A percentile compares a stretch with the other conserved stretches of the same genome.
Conservation (phyloP, 2,329 filamentous ascomycete genomes). For the Pyrenophora teres region DNA sequence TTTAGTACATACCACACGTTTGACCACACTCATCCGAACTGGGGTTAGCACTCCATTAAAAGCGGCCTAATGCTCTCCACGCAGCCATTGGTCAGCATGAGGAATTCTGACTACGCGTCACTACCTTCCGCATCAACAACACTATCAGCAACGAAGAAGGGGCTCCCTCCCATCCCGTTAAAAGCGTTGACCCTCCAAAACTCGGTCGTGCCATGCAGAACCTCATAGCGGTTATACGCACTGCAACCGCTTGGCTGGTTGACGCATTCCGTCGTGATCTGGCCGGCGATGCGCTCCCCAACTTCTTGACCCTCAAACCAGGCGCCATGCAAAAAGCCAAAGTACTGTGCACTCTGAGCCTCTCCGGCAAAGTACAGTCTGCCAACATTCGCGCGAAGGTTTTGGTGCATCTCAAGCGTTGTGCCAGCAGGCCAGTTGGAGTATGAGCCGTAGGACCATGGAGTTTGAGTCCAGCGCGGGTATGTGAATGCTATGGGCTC, state of each 20-base stretch:
- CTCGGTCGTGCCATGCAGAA: conserved; percentile 39
- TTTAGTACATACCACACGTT: no score
- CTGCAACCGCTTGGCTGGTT: conserved; percentile 35
- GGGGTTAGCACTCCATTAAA: no score
- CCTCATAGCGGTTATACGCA: conserved; percentile 34
- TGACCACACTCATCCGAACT: no score
- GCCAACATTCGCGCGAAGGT: conserved; percentile 67
- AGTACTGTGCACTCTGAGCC: conserved; percentile 66
- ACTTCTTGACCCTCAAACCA: conserved; percentile 46
- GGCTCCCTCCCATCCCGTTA: conserved; percentile 39
- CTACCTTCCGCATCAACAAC: neutral
- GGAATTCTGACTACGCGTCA: no score
- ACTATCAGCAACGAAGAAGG: conserved; percentile 26
- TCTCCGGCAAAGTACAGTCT: conserved; percentile 70
- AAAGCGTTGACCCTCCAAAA: conserved; percentile 33
- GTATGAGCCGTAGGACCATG: conserved; percentile 65
- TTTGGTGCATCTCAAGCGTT: conserved; percentile 68
- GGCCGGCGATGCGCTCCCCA: conserved; percentile 38
- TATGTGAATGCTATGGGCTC: conserved; percentile 66
- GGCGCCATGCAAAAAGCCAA: conserved; percentile 64
- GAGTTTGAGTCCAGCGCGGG: conserved; percentile 60
- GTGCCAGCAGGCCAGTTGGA: conserved; percentile 70
- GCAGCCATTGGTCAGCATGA: neutral
- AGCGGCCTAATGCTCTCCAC: no score
- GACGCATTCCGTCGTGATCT: conserved; percentile 30